Conservation (phyloP, 2,329 filamentous ascomycete species). For the Pezicula carpinea region DNA sequence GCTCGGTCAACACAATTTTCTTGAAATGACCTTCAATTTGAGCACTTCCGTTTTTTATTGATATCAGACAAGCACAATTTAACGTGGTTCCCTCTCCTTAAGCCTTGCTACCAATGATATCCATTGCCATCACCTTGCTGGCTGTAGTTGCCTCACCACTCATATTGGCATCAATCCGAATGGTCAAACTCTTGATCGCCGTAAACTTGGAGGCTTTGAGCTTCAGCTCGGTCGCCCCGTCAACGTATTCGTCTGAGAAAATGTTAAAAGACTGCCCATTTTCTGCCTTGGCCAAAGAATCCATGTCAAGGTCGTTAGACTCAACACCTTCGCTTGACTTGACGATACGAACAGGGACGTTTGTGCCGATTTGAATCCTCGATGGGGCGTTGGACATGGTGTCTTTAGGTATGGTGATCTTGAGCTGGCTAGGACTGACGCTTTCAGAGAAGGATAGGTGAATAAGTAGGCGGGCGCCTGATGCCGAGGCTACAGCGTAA, state of each 20-base stretch:
- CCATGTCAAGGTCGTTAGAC: constrained; percentile 21
- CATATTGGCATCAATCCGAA: constrained; percentile 25
- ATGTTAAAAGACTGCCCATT: constrained; percentile 23
- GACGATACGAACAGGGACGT: constrained; percentile 16
- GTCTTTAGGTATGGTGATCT: constrained; percentile 18
- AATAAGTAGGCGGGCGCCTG: constrained; percentile 17
- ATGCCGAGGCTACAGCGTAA: constrained; percentile 18
- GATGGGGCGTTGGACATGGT: constrained; percentile 19
- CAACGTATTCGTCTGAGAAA: constrained; percentile 24
- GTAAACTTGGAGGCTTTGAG: constrained; percentile 26
- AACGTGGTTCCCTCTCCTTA: constrained; percentile 4
- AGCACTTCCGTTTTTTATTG: too few relatives aligned
- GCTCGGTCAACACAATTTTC: too few relatives aligned
- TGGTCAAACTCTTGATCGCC: constrained; percentile 22
- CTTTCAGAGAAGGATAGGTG: constrained; percentile 20
- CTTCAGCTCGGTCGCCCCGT: constrained; percentile 22
- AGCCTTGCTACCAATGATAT: constrained; percentile 20
- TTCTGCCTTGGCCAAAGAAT: constrained; percentile 21
- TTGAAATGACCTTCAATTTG: too few relatives aligned
- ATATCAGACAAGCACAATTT: not conserved
- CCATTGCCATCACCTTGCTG: constrained; percentile 22
- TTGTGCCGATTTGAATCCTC: constrained; percentile 20
- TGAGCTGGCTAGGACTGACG: constrained; percentile 17
- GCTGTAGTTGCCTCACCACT: constrained; percentile 20
- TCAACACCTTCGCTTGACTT: constrained; percentile 19